A percentile compares a stretch with the other conserved stretches of the same genome.
Conservation (phyloP, 2,329 filamentous ascomycete genomes). For the Cercospora sp. region DNA sequence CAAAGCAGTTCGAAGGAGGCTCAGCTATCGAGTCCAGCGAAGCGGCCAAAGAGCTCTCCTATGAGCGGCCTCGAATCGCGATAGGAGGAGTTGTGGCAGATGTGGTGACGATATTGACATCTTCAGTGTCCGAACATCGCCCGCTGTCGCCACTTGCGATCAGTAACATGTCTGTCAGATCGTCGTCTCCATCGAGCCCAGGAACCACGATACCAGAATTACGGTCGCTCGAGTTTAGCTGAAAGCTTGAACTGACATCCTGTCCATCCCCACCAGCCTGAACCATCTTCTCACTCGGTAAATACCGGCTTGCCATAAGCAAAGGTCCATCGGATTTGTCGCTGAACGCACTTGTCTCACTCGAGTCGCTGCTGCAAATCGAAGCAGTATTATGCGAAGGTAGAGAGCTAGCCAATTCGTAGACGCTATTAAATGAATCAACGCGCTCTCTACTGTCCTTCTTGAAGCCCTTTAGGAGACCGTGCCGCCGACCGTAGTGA, state of each 20-base stretch:
- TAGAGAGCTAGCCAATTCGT: slow-evolving; percentile 5
- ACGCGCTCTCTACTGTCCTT: background rate
- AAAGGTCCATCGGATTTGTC: background rate
- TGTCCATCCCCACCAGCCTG: background rate
- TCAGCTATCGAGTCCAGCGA: background rate
- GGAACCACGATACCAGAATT: background rate
- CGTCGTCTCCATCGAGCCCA: background rate
- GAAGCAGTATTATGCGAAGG: slow-evolving; percentile 5
- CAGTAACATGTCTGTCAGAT: background rate
- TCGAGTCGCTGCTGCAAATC: background rate
- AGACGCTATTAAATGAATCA: slow-evolving; percentile 10
- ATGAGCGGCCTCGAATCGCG: background rate
- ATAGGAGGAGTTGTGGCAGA: slow-evolving; percentile 5
- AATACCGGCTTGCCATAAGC: background rate
- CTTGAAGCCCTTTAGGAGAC: background rate
- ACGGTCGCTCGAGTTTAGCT: no score
- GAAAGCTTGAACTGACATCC: no score
- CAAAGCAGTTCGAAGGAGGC: background rate
- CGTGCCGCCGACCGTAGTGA: slow-evolving; percentile 22
- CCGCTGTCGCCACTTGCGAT: background rate
- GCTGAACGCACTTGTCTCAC: background rate
- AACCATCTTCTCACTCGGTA: background rate
- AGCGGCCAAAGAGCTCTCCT: background rate
- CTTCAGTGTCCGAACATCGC: background rate
- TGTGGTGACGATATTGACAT: background rate